Percentiles rank a stretch among this genome's conserved stretches.
Conservation (phyloP, 169 alveolate genomes). For the Eimeria brunetti region DNA sequence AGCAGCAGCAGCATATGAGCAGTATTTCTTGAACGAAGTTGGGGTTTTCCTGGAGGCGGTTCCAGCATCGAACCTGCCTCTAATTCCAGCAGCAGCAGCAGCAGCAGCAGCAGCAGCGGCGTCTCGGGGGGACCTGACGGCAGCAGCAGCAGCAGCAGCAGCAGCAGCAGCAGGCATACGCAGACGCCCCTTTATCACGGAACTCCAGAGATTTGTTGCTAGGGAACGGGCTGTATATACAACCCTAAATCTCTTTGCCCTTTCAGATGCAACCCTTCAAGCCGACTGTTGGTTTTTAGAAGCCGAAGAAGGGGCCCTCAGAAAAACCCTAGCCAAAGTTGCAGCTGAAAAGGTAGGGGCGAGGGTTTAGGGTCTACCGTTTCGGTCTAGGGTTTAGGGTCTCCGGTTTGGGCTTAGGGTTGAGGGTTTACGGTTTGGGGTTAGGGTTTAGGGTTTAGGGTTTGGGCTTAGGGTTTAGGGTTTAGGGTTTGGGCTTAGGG, state of each 20-base stretch:
- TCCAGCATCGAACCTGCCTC: conserved; percentile 78
- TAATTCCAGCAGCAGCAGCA: conserved; percentile 82
- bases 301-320: conserved; percentile 6
- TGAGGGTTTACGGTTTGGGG: not conserved
- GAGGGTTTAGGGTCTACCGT: conserved; percentile 6
- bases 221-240: conserved; percentile 97
- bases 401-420: not conserved
- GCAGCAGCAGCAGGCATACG: conserved; percentile 56
- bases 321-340: conserved; percentile 40
- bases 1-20: conserved; percentile 94
- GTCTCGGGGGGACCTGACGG: not conserved
- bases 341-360: conserved; percentile 47
- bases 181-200: conserved; percentile 92
- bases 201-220: conserved; percentile 93
- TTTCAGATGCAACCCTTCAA: conserved; percentile 54
- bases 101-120: conserved; percentile 70
- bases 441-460: conserved; percentile 21
- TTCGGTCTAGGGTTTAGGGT: conserved; percentile 35
- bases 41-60: conserved; percentile 90
- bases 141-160: conserved; percentile 39
- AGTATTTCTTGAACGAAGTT: conserved; percentile 91
- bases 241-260: conserved; percentile 94
- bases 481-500: conserved; percentile 8
- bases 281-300: conserved; percentile 80
- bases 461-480: not conserved